Base-by-base conservation (phyloP, 1,139 yeast genomes). In the Lodderomyces parapsilosis region DNA sequence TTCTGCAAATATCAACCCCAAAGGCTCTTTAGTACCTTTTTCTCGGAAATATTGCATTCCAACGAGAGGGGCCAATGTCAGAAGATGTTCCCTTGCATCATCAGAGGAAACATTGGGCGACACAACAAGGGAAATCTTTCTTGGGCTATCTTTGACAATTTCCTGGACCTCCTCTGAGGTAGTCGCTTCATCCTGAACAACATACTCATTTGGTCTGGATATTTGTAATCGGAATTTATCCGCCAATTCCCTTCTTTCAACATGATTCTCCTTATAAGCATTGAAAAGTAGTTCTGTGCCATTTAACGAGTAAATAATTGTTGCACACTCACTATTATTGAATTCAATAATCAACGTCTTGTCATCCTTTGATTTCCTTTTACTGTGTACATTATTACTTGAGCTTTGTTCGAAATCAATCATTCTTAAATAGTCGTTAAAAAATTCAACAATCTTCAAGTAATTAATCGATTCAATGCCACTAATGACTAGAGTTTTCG, bases 151-250 rank as follows among this genome's bases (percentile, higher is more conserved):
- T 6, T 53, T 41, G 0, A 71, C 69, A 3, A 46, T 50, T 10
- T 60, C 65, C 11, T 36, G 37, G 7, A 44, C 23, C 11, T 55
- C 63, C 2, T 18, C 40, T 6, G 27, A 30, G 4, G 3, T 31
- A 7, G 30, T 18, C 17, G 25, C 17, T 11, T 53, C 48, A 30
- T 60, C 52, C 49, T 67, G 75, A 2, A 77, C 73, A 20, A 84
- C 72, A 53, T 83, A 87, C 47, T 81, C 85, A n/a, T 66, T 64
- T 1, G 94, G 93, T 52, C 95, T 70, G 8, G 46, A 40, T 22
- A 50, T 47, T n/a, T 35, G 17, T n/a, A 51, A 34, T 24, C 42
- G 43, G 39, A 44, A 46, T 40, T 49, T 49, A 1, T 44, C 49
- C 25, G 33, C 36, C 8, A 43, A 47, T 11, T 43, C 52, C 24